These are phyloP conservation scores for Tolypocladium pustulatum DNA, from an alignment of 2,329 filamentous ascomycete genomes.

Conservation along the genomic window DNA sequence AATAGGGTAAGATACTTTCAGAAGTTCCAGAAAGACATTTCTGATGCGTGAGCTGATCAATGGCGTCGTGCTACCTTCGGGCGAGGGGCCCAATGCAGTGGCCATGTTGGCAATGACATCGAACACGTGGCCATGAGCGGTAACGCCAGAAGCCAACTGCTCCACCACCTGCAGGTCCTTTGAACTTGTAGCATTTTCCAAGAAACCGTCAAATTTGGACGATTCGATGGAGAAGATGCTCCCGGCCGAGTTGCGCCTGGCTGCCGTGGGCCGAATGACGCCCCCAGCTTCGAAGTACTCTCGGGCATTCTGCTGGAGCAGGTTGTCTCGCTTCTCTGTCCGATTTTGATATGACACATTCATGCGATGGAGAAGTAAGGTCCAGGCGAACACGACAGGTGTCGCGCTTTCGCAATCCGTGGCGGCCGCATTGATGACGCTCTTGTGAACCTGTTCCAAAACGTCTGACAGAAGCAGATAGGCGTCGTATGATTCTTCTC, in stretches of 20 bases:
- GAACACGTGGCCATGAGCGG: constrained; percentile 40
- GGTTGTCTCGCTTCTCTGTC: constrained; percentile 48
- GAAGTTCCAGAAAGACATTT: constrained; percentile 55
- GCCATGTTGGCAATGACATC: constrained; percentile 43
- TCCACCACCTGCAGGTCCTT: constrained; percentile 43
- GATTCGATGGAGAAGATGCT: constrained; percentile 54
- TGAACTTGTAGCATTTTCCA: constrained; percentile 37
- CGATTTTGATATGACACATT: constrained; percentile 51
- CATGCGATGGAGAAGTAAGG: constrained; percentile 62
- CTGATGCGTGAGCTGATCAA: constrained; percentile 54
- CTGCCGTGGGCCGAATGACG: constrained; percentile 25
- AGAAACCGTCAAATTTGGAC: constrained; percentile 47
- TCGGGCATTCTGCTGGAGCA: constrained; percentile 47
- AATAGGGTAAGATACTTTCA: constrained; percentile 55
- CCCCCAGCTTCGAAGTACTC: constrained; percentile 43
- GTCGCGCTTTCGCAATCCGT: constrained; percentile 50
- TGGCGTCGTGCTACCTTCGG: constrained; percentile 36
- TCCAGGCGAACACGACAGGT: constrained; percentile 74
- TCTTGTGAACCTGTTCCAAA: constrained; percentile 61
- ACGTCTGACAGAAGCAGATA: constrained; percentile 63
- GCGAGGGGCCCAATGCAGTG: constrained; percentile 31
- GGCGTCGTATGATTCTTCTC: constrained; percentile 30
- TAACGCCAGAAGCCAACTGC: constrained; percentile 36
- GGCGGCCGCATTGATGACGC: constrained; percentile 52
- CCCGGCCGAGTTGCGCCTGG: constrained; percentile 47